Evolutionary conservation across 2,329 filamentous ascomycete species (phyloP), one percentile per base, ranked within the genome.

Genomic region (Periconia sp.): DNA sequence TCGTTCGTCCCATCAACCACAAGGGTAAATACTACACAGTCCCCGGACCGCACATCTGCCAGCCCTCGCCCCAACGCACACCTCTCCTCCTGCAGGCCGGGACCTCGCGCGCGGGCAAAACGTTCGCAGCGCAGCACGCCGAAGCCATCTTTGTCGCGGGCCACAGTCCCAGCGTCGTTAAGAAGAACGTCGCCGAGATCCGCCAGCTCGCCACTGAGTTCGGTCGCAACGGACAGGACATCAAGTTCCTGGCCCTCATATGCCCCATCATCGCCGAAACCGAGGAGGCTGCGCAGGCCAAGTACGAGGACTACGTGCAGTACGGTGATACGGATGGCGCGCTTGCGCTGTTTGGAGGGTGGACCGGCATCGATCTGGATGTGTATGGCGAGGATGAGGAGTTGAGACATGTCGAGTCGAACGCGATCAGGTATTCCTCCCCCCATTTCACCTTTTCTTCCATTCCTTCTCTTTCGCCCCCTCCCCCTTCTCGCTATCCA

Each of bases 91-190:
- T 89, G 6, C 87, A 90, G 67, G 87, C 87, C 0, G 86, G 87
- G 0, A 87, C 85, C 0, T 86, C 82, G 0, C 80, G 79, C 43
- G 79, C 85, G 0, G 86, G 86, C 3, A 86, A 85, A 65, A 72
- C 74, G 0, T 90, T 90, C 61, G 85, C 84, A 0, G 84, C 85
- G 0, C 82, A 85, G 59, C 85, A 90, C 65, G 87, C 86, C 1
- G 87, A 90, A 62, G 85, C 81, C 2, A 85, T 90, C 50, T 90
- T 90, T 61, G 81, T 88, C 1, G 85, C 82, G 0, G 84, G 84
- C 14, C 47, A 55, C 7, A 55, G 44, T 2, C 57, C 52, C n/a
- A 74, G 77, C 1, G 81, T 84, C 0, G 82, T 85, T 23, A 79
- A 80, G 2, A 82, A 81, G 63, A 83, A 78, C 27, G 81, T 89